These are phyloP conservation scores for Acarospora socialis DNA, from an alignment of 2,329 filamentous ascomycete species.

Conservation along the genomic window DNA sequence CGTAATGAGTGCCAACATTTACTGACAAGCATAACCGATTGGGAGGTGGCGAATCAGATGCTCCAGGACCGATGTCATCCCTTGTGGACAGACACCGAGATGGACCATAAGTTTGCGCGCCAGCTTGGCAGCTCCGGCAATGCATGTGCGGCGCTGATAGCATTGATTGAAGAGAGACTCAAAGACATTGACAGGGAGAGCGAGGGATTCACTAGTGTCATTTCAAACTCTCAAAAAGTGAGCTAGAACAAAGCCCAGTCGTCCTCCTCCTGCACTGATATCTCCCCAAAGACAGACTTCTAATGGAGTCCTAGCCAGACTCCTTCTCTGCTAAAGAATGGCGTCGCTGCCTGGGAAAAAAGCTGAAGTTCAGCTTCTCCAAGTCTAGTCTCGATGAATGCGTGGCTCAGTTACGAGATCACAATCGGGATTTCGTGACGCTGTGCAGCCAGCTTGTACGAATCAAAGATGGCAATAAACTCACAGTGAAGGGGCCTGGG, in stretches of 20 bases:
- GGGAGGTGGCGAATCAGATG: constrained; percentile 7
- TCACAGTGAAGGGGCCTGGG: constrained; percentile 1
- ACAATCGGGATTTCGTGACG: constrained; percentile 8
- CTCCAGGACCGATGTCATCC: constrained; percentile 1
- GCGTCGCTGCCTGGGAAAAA: constrained; percentile 3
- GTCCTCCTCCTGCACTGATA: too few species aligned
- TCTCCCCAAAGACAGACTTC: too few species aligned
- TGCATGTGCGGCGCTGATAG: constrained; percentile 3
- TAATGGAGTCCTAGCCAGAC: too few species aligned
- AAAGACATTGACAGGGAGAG: constrained; percentile 5
- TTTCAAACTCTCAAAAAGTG: too few species aligned
- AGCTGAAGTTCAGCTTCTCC: constrained; percentile 10
- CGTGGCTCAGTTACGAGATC: constrained; percentile 3
- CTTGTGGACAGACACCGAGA: constrained; percentile 3
- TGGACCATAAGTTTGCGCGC: constrained; percentile 5
- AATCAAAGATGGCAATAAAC: background rate
- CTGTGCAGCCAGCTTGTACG: constrained; percentile 5
- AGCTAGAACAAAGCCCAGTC: too few species aligned
- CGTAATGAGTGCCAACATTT: constrained; percentile 7
- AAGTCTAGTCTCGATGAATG: constrained; percentile 6
- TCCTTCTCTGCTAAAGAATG: constrained; percentile 4
- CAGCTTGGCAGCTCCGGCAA: constrained; percentile 6
- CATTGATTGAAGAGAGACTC: constrained; percentile 5
- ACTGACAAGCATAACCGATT: constrained; percentile 5
- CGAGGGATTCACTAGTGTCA: too few species aligned